phyloP scores from a whole-genome alignment of 2,329 filamentous ascomycete species.

The Allantophomopsis cytisporea region DNA sequence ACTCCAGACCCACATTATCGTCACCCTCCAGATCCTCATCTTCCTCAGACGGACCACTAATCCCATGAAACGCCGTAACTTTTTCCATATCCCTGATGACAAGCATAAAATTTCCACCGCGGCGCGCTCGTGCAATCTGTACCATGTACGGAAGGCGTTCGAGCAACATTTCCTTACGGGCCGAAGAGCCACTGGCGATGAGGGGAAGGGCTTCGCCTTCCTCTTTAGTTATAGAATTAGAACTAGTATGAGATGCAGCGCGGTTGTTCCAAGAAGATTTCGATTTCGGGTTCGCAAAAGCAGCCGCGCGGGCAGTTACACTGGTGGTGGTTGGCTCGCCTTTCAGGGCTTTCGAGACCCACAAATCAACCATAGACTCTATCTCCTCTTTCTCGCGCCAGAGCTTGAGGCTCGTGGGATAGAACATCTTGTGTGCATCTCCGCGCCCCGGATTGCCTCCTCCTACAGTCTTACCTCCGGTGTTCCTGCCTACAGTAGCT shows the following conservation, averaged over 20 bases:
- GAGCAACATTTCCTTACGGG: slow-evolving; percentile 62
- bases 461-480: slow-evolving; percentile 10
- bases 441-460: slow-evolving; percentile 17
- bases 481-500: slow-evolving; percentile 14
- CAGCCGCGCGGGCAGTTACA: slow-evolving; percentile 30
- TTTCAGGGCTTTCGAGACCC: slow-evolving; percentile 46
- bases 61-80: slow-evolving; percentile 19
- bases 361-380: slow-evolving; percentile 57
- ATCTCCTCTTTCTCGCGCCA: slow-evolving; percentile 79
- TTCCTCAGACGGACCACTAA: slow-evolving; percentile 24
- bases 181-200: slow-evolving; percentile 45
- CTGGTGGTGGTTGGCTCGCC: slow-evolving; percentile 29
- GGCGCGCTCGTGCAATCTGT: slow-evolving; percentile 35
- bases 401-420: slow-evolving; percentile 69
- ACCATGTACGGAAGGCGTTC: slow-evolving; percentile 81
- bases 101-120: slow-evolving; percentile 11
- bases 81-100: slow-evolving; percentile 24
- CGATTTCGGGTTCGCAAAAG: slow-evolving; percentile 30
- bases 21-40: slow-evolving; percentile 27
- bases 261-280: slow-evolving; percentile 1
- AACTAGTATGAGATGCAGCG: neutral
- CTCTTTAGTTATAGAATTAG: slow-evolving; percentile 10
- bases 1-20: slow-evolving; percentile 28
- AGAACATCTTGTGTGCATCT: slow-evolving; percentile 82
- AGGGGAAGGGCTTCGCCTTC: slow-evolving; percentile 22